Evolutionary conservation across 441 rosid genomes (phyloP).

Genomic region (Pelargonium citronellum): DNA sequence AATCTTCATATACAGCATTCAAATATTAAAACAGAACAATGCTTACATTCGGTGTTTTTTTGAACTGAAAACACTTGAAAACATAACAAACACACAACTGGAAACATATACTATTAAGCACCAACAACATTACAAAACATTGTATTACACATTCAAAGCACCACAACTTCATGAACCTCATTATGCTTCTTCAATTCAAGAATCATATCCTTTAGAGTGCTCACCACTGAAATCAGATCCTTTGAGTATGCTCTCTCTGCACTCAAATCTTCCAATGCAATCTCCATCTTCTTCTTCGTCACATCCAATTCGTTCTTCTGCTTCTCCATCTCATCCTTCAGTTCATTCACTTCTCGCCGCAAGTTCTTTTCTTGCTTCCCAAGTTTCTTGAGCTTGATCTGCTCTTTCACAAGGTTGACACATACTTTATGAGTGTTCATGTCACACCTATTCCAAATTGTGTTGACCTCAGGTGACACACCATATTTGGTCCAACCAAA

Average conservation of each 20-base stretch:
- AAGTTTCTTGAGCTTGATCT: background rate
- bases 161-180: slow-evolving; percentile 5
- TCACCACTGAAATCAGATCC: background rate
- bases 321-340: background rate
- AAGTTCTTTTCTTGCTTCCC: background rate
- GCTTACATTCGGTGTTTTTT: too few relatives aligned
- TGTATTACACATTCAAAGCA: background rate
- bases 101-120: too few relatives aligned
- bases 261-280: background rate
- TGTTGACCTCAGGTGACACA: background rate
- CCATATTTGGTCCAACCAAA: slow-evolving; percentile 2
- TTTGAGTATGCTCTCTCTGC: background rate
- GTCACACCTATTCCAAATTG: background rate
- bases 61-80: too few relatives aligned
- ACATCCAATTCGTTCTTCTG: background rate
- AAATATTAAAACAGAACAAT: too few relatives aligned
- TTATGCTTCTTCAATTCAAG: background rate
- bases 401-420: slow-evolving; percentile 1
- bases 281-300: background rate
- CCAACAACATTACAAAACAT: too few relatives aligned
- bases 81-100: too few relatives aligned
- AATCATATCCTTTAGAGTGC: background rate
- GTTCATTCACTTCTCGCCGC: background rate
- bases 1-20: too few relatives aligned
- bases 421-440: background rate